Percentiles rank a stretch among this genome's conserved stretches.
phyloP scores from a whole-genome alignment of 2,329 filamentous ascomycete species.

The Pseudocercospora cruenta region DNA sequence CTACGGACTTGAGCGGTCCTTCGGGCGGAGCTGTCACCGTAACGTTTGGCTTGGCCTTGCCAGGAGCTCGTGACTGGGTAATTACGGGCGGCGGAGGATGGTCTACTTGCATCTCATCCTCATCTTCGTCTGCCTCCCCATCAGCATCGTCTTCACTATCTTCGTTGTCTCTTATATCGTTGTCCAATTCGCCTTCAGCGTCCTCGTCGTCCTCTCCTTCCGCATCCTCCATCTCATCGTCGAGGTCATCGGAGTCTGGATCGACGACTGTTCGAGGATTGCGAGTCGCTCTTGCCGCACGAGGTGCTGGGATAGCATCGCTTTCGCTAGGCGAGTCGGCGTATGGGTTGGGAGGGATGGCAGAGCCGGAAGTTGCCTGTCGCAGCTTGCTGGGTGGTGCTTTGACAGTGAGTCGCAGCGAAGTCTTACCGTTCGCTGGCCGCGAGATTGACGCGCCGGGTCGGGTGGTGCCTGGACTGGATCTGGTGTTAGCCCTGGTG shows the following conservation, averaged over 20 bases:
- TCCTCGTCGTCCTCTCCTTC: constrained; percentile 29
- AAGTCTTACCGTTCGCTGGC: constrained; percentile 48
- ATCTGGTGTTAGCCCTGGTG: constrained; percentile 32
- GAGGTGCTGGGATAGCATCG: constrained; percentile 39
- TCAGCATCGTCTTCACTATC: constrained; percentile 39
- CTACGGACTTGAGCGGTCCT: constrained; percentile 48
- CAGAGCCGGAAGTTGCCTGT: constrained; percentile 48
- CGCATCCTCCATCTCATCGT: constrained; percentile 30
- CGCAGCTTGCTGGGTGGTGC: constrained; percentile 54
- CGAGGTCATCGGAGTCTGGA: constrained; percentile 38
- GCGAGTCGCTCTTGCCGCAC: constrained; percentile 37
- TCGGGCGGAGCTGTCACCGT: constrained; percentile 35
- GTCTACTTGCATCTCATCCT: constrained; percentile 39
- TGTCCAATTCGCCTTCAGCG: constrained; percentile 39
- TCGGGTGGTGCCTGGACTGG: constrained; percentile 24
- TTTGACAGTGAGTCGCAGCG: constrained; percentile 55
- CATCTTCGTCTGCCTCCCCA: constrained; percentile 42
- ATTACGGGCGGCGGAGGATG: constrained; percentile 43
- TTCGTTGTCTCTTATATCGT: constrained; percentile 43
- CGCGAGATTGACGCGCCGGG: constrained; percentile 38
- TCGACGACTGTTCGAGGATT: constrained; percentile 42
- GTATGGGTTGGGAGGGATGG: constrained; percentile 38
- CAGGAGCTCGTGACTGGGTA: constrained; percentile 26
- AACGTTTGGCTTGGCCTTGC: constrained; percentile 35
- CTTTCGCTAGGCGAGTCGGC: constrained; percentile 37